phyloP scores from a whole-genome alignment of 805 yeast species.

The Cyberlindnera mycetangii region DNA sequence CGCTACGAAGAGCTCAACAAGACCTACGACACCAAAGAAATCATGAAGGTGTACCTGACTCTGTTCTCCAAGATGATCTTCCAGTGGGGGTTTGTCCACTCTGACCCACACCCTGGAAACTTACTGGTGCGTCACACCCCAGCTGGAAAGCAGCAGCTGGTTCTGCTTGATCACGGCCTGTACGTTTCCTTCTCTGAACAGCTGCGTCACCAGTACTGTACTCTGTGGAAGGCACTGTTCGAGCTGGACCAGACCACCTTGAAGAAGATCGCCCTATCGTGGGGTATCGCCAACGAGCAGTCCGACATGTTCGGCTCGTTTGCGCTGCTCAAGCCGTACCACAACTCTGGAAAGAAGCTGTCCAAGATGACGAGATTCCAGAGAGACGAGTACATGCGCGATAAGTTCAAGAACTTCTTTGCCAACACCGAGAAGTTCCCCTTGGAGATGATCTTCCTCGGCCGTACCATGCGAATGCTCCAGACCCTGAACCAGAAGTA shows the following conservation, averaged over 20 bases:
- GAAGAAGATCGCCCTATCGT: conserved; percentile 43
- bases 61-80: conserved; percentile 57
- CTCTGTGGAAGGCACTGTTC: conserved; percentile 62
- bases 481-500: conserved; percentile 63
- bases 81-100: conserved; percentile 61
- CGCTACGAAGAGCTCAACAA: conserved; percentile 41
- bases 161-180: conserved; percentile 73
- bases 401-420: conserved; percentile 53
- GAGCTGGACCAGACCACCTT: conserved; percentile 48
- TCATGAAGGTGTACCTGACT: conserved; percentile 46
- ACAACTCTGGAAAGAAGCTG: conserved; percentile 29
- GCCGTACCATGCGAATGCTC: conserved; percentile 71
- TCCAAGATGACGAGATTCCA: conserved; percentile 36
- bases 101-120: conserved; percentile 83
- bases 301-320: conserved; percentile 60
- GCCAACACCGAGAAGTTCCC: conserved; percentile 67
- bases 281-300: conserved; percentile 66
- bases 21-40: conserved; percentile 34
- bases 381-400: conserved; percentile 40
- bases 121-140: conserved; percentile 46
- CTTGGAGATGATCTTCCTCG: conserved; percentile 57
- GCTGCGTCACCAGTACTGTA: conserved; percentile 54
- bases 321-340: conserved; percentile 47
- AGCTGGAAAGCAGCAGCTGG: conserved; percentile 46
- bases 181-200: conserved; percentile 51